Evolutionary conservation across 345 rosid species (phyloP).

Genomic region (Arabis hirsuta): DNA sequence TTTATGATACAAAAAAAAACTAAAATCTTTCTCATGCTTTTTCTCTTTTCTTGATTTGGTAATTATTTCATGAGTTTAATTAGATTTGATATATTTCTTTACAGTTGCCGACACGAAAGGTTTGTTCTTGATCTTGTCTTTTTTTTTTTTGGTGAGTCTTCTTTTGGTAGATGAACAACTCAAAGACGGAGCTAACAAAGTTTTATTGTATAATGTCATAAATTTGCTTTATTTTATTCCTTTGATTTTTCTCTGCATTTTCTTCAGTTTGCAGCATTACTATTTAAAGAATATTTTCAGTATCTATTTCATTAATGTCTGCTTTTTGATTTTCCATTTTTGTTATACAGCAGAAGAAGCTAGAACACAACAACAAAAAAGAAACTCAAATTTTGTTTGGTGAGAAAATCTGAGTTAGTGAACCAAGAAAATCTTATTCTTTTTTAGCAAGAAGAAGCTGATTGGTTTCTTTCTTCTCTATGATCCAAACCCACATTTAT

Average conservation of each 20-base stretch:
- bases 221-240: slow-evolving; percentile 7
- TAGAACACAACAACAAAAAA: not conserved
- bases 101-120: slow-evolving; percentile 45
- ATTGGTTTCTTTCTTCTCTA: slow-evolving; percentile 20
- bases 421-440: slow-evolving; percentile 36
- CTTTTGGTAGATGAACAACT: slow-evolving; percentile 44
- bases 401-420: slow-evolving; percentile 34
- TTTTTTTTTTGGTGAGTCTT: slow-evolving; percentile 9
- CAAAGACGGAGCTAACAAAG: slow-evolving; percentile 48
- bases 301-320: slow-evolving; percentile 21
- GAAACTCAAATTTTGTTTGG: slow-evolving; percentile 24
- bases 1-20: slow-evolving; percentile 3
- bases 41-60: slow-evolving; percentile 31
- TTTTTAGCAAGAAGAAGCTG: slow-evolving; percentile 23
- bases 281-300: slow-evolving; percentile 26
- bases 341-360: slow-evolving; percentile 26
- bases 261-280: slow-evolving; percentile 16
- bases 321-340: slow-evolving; percentile 26
- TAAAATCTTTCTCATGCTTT: slow-evolving; percentile 27
- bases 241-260: not conserved
- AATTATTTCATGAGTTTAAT: slow-evolving; percentile 31
- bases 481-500: slow-evolving; percentile 15
- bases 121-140: slow-evolving; percentile 40
- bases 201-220: not conserved
- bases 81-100: slow-evolving; percentile 11